A percentile compares a stretch with the other conserved stretches of the same genome.
phyloP scores from a whole-genome alignment of 2,329 filamentous ascomycete species.

The Lachnellula suecica region DNA sequence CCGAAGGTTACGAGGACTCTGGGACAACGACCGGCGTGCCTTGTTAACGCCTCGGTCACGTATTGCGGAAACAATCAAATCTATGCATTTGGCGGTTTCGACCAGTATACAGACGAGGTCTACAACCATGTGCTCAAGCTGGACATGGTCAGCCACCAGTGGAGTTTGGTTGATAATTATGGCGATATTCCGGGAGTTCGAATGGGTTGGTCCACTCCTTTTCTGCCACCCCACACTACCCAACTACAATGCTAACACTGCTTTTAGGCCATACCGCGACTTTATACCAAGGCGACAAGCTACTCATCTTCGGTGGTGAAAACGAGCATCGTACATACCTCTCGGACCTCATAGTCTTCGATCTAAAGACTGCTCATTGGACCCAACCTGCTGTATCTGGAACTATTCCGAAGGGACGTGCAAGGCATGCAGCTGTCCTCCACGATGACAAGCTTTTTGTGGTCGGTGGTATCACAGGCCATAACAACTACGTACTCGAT shows the following conservation, averaged over 20 bases:
- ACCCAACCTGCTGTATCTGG: slow-evolving; percentile 87
- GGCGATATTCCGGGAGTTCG: slow-evolving; percentile 95
- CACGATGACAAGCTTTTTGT: slow-evolving; percentile 97
- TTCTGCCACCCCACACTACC: not conserved
- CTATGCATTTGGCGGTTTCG: slow-evolving; percentile 96
- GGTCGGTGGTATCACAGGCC: slow-evolving; percentile 90
- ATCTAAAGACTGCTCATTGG: slow-evolving; percentile 93
- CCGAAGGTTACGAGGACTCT: slow-evolving; percentile 79
- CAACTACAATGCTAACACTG: slow-evolving; percentile 1
- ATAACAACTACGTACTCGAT: slow-evolving; percentile 88
- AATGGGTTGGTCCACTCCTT: slow-evolving; percentile 67
- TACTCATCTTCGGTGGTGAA: slow-evolving; percentile 96
- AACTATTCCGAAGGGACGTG: slow-evolving; percentile 82
- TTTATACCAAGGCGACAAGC: slow-evolving; percentile 87
- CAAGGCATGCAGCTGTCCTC: slow-evolving; percentile 85
- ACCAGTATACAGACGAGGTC: slow-evolving; percentile 97
- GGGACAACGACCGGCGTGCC: slow-evolving; percentile 82
- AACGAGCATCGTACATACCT: slow-evolving; percentile 97
- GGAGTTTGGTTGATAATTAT: slow-evolving; percentile 97
- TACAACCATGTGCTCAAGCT: slow-evolving; percentile 96
- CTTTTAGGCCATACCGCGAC: slow-evolving; percentile 84
- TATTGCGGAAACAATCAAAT: slow-evolving; percentile 97
- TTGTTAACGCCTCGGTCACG: slow-evolving; percentile 98
- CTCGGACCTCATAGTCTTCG: slow-evolving; percentile 93
- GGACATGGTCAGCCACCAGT: slow-evolving; percentile 84